A percentile compares a stretch with the other conserved stretches of the same genome.
These are phyloP conservation scores for Hermanozyma aechmeae DNA, from an alignment of 805 yeast species.

Conservation along the genomic window DNA sequence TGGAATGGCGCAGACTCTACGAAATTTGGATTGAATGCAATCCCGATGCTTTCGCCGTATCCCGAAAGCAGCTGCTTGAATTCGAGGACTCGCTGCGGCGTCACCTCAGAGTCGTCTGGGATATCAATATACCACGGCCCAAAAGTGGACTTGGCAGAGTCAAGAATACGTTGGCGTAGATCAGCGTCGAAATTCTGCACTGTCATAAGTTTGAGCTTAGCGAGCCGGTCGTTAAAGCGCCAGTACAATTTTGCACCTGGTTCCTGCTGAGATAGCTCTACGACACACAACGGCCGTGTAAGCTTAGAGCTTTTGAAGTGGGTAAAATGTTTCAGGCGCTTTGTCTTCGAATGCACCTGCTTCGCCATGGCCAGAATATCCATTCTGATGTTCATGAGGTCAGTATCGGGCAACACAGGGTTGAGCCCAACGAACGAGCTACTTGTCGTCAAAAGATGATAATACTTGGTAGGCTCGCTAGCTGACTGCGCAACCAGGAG, in stretches of 20 bases:
- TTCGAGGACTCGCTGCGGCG: too few relatives aligned
- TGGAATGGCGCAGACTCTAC: too few relatives aligned
- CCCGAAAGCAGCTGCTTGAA: background rate
- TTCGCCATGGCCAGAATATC: background rate
- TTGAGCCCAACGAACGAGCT: background rate
- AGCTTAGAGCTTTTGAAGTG: background rate
- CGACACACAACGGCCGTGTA: constrained; percentile 1
- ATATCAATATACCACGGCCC: constrained; percentile 1
- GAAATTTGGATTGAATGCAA: too few relatives aligned
- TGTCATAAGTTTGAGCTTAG: constrained; percentile 6
- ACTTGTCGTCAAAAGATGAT: background rate
- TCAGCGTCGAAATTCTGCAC: constrained; percentile 2
- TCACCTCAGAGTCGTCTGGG: too few relatives aligned
- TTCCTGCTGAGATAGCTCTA: constrained; percentile 12
- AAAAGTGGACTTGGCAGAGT: constrained; percentile 1
- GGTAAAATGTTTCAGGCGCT: too few relatives aligned
- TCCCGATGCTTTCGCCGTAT: background rate
- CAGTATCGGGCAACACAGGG: background rate
- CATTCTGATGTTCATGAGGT: background rate
- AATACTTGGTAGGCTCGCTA: background rate
- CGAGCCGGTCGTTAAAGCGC: constrained; percentile 4
- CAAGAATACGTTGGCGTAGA: background rate
- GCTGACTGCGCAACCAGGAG: background rate
- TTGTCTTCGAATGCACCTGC: background rate
- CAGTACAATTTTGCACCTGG: constrained; percentile 10